These are phyloP conservation scores for Vaccinium darrowii DNA, from an alignment of 148 eudicot species.

Conservation along the genomic window DNA sequence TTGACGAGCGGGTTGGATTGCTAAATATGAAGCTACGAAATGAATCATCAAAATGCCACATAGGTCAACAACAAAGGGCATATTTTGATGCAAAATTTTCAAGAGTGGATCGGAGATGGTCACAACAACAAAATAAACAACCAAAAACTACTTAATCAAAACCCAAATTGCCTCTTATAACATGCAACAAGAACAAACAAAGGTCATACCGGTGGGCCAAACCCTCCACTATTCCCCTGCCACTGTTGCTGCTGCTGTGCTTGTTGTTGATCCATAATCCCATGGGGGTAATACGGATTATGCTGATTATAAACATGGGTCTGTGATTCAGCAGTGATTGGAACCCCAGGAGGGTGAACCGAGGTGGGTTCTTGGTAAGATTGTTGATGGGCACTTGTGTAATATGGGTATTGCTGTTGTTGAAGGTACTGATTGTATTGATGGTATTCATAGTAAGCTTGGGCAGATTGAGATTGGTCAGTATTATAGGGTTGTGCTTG, in stretches of 20 bases:
- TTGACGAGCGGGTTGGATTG: no score
- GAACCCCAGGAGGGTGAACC: slow-evolving; percentile 43
- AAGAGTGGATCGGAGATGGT: no score
- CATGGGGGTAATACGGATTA: slow-evolving; percentile 29
- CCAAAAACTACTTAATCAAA: background rate
- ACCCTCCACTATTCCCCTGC: slow-evolving; percentile 15
- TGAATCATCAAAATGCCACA: no score
- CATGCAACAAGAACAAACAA: background rate
- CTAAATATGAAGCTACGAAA: no score
- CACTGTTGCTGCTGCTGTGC: slow-evolving; percentile 15
- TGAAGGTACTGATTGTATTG: slow-evolving; percentile 24
- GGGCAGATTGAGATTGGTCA: slow-evolving; percentile 27
- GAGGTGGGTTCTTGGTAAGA: slow-evolving; percentile 27
- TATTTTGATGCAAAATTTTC: no score
- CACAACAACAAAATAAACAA: background rate
- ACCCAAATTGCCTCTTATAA: background rate
- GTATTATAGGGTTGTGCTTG: slow-evolving; percentile 34
- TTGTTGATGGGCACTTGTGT: slow-evolving; percentile 20
- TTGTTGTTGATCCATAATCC: background rate
- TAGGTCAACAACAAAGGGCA: no score
- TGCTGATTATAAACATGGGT: slow-evolving; percentile 14
- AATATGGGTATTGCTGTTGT: slow-evolving; percentile 31
- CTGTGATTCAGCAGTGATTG: slow-evolving; percentile 23
- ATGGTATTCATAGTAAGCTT: slow-evolving; percentile 31
- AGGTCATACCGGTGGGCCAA: slow-evolving; percentile 25